A percentile compares a stretch with the other conserved stretches of the same genome.
Conservation (phyloP, 2,329 filamentous ascomycete genomes). For the Monosporascus sp. region DNA sequence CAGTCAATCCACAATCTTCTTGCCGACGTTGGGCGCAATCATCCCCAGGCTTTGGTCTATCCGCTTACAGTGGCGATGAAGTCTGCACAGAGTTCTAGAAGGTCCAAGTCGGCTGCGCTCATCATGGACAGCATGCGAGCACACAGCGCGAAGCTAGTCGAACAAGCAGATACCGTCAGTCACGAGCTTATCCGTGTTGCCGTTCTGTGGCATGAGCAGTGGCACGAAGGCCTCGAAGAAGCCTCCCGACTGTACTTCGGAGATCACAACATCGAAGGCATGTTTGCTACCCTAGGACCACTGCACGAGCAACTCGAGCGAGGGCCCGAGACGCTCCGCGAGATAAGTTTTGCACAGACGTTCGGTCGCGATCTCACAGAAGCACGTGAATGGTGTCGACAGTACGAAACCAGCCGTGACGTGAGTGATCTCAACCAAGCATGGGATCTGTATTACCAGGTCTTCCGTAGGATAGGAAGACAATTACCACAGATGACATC, state of each 20-base stretch:
- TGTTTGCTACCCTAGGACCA: constrained; percentile 87
- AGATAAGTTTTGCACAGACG: constrained; percentile 95
- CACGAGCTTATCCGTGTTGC: constrained; percentile 95
- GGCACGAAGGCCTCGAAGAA: constrained; percentile 97
- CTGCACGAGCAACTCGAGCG: constrained; percentile 87
- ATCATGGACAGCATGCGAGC: constrained; percentile 99
- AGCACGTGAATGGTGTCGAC: constrained; percentile 91
- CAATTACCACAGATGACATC: constrained; percentile 90
- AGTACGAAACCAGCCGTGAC: constrained; percentile 84
- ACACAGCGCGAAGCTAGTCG: constrained; percentile 86
- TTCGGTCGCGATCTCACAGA: constrained; percentile 95
- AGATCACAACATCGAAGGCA: constrained; percentile 94
- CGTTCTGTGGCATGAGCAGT: constrained; percentile 96
- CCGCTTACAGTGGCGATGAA: constrained; percentile 98
- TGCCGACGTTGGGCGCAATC: constrained; percentile 85
- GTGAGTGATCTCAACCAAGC: constrained; percentile 94
- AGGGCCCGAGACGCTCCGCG: constrained; percentile 86
- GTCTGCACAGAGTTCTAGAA: constrained; percentile 72
- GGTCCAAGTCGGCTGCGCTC: constrained; percentile 80
- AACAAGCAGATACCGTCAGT: constrained; percentile 92
- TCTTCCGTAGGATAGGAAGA: constrained; percentile 90
- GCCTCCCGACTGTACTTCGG: constrained; percentile 95
- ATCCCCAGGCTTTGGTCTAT: constrained; percentile 95
- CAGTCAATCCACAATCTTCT: constrained; percentile 88
- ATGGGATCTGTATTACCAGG: constrained; percentile 98